Evolutionary conservation across 2,329 filamentous ascomycete species (phyloP).

Genomic region (Cadophora gregata): DNA sequence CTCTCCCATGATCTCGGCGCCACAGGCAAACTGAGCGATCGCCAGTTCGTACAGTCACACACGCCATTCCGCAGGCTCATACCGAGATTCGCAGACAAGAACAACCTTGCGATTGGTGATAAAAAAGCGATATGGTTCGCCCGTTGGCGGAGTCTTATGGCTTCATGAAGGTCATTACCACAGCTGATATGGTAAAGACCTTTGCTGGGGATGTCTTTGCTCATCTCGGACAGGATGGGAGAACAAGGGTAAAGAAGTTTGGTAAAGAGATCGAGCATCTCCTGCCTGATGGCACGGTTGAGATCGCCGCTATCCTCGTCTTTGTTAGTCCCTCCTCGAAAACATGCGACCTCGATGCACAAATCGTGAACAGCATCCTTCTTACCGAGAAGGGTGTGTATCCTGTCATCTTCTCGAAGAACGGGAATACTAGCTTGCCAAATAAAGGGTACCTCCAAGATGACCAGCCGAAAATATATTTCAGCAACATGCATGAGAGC

Average conservation of each 20-base stretch:
- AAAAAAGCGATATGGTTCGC: slow-evolving; percentile 66
- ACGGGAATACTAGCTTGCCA: slow-evolving; percentile 5
- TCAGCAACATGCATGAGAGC: slow-evolving; percentile 19
- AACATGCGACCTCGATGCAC: slow-evolving; percentile 51
- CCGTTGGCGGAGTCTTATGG: slow-evolving; percentile 48
- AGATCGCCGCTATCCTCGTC: slow-evolving; percentile 50
- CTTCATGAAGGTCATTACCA: slow-evolving; percentile 21
- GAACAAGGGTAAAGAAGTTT: not conserved
- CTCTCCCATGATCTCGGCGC: slow-evolving; percentile 62
- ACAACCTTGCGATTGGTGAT: slow-evolving; percentile 70
- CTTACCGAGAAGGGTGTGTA: slow-evolving; percentile 69
- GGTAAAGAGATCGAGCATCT: not conserved
- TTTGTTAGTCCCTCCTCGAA: slow-evolving; percentile 54
- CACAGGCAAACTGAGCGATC: not conserved
- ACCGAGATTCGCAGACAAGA: slow-evolving; percentile 64
- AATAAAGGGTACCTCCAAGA: slow-evolving; percentile 44
- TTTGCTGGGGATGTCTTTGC: slow-evolving; percentile 6
- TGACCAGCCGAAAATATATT: slow-evolving; percentile 19
- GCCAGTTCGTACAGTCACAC: slow-evolving; percentile 78
- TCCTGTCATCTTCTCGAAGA: slow-evolving; percentile 57
- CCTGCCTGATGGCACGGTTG: slow-evolving; percentile 47
- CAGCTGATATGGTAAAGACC: slow-evolving; percentile 16
- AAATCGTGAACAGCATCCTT: slow-evolving; percentile 74
- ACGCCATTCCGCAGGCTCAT: slow-evolving; percentile 75
- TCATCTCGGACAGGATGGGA: slow-evolving; percentile 3